Base-by-base conservation (phyloP, 2,329 filamentous ascomycete species). In the Cordyceps cateniannulata region DNA sequence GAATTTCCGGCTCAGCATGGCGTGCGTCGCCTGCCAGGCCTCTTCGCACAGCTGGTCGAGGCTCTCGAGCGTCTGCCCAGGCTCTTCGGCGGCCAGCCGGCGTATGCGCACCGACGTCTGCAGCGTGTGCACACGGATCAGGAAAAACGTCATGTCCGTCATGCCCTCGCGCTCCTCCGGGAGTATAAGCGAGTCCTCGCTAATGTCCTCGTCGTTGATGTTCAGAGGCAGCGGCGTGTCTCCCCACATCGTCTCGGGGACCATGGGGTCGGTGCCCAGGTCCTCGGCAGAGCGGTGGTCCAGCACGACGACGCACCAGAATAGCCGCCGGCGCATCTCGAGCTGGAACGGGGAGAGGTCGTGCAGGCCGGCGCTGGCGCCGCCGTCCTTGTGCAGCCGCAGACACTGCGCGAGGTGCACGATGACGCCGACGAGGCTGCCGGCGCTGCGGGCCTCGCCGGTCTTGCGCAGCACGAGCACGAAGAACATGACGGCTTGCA, bases 281-380 rank as follows among this genome's bases (percentile, higher is more conserved):
- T 82, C 74, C 63, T 83, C 80, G 12, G 80, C 75, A 0, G 77
- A 75, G 10, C 78, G 77, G 38, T 77, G 72, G 64, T 87, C 84
- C 1, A 85, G 73, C 22, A 84, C 75, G 27, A 84, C 70, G 18
- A 86, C 75, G 66, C 84, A 80, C 76, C 81, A 85, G 79, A 83
- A 87, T 0, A 86, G 69, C 1, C 85, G 76, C 4, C 84, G 76
- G 22, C 83, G 77, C 69, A 85, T 78, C 69, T 86, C 81, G 3
- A 76, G 75, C 60, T 85, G 79, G 62, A 82, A 86, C 0, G 79
- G 76, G 1, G 60, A 47, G 18, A 62, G 40, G n/a, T 47, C 18
- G 9, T 25, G 24, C 16, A 59, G 10, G 14, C 44, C 53, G 3
- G 38, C 49, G 8, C n/a, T n/a, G n/a, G n/a, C n/a, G n/a, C n/a